Conservation (phyloP, 495 filamentous ascomycete species). For the Pyronema omphalodes region DNA sequence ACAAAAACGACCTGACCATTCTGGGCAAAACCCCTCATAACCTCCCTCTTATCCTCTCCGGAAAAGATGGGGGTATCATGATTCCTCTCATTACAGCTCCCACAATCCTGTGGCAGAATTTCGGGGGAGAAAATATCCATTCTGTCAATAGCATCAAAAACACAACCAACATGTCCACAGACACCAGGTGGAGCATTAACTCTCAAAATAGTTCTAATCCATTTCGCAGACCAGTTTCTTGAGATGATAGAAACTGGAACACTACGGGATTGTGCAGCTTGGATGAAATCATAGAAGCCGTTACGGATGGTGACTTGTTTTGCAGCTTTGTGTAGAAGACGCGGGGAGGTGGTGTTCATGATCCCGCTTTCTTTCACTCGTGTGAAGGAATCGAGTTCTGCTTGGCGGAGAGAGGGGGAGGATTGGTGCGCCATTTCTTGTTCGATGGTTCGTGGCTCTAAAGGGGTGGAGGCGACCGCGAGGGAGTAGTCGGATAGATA, state of each 20-base stretch:
- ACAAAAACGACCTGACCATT: background rate
- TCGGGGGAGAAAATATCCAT: conserved; percentile 16
- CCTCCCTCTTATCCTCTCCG: conserved; percentile 12
- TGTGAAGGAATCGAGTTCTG: conserved; percentile 14
- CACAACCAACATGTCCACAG: no score
- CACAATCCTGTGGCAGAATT: conserved; percentile 8
- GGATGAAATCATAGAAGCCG: conserved; percentile 14
- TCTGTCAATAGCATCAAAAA: conserved; percentile 1
- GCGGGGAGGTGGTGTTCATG: conserved; percentile 2
- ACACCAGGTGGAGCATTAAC: conserved; percentile 2
- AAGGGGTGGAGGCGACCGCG: background rate
- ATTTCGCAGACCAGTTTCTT: conserved; percentile 17
- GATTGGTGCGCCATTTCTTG: conserved; percentile 12
- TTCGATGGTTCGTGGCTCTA: conserved; percentile 8
- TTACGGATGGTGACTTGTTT: conserved; percentile 9
- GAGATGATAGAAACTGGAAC: conserved; percentile 8
- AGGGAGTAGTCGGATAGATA: conserved; percentile 11
- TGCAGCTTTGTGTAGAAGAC: conserved; percentile 7
- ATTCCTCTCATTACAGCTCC: conserved; percentile 6
- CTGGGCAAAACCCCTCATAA: conserved; percentile 1
- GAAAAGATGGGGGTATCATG: conserved; percentile 11
- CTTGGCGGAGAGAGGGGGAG: conserved; percentile 5
- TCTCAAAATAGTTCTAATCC: conserved; percentile 13
- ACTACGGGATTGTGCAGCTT: background rate
- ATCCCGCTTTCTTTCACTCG: conserved; percentile 5